Percentiles rank a stretch among this genome's conserved stretches.
These are phyloP conservation scores for Kitagawia praeruptora DNA, from an alignment of 129 eudicot species.

Conservation along the genomic window DNA sequence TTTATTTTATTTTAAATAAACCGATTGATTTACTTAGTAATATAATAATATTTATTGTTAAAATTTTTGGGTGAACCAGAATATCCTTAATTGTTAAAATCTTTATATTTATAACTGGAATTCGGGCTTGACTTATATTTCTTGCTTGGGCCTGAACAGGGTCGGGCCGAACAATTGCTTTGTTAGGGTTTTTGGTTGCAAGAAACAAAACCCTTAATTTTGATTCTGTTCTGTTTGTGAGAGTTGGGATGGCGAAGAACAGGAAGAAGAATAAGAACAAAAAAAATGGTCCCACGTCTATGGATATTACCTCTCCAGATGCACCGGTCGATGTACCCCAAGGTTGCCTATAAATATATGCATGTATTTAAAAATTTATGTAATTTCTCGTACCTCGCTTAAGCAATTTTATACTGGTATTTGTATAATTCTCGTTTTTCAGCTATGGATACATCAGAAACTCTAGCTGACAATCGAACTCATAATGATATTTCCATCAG, in stretches of 20 bases:
- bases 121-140: background rate
- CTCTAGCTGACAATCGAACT: background rate
- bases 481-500: background rate
- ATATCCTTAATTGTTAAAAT: no score
- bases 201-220: background rate
- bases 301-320: constrained; percentile 9
- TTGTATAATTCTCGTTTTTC: background rate
- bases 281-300: constrained; percentile 32
- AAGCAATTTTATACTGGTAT: background rate
- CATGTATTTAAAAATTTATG: background rate
- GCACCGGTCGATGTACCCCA: background rate
- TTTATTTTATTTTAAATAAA: no score
- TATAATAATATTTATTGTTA: no score
- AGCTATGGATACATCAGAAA: constrained; percentile 7
- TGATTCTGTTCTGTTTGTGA: background rate
- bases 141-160: background rate
- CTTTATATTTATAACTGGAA: no score
- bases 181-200: background rate
- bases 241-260: constrained; percentile 60
- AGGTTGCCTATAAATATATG: background rate
- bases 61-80: no score
- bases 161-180: background rate
- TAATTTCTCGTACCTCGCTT: background rate
- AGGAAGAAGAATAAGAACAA: constrained; percentile 46
- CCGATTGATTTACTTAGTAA: no score